Percentiles rank a stretch among this genome's conserved stretches.
Evolutionary conservation across 441 rosid species (phyloP).

Genomic region (Flueggea neowawraea): DNA sequence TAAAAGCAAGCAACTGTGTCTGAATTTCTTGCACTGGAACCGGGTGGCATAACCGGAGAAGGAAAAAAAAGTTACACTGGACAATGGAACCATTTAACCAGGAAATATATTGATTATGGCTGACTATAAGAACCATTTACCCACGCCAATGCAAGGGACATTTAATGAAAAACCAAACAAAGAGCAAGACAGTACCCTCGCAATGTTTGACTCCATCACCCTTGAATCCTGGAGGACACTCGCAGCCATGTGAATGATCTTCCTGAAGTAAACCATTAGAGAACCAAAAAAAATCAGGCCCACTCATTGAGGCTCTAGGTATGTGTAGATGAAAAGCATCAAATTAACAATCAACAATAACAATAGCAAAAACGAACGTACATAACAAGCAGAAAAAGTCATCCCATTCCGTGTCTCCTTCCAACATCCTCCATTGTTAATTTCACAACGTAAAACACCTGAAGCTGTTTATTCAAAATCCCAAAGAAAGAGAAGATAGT

Average conservation of each 20-base stretch:
- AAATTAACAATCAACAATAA: not conserved
- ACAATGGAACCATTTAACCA: too few species aligned
- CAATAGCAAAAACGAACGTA: slow-evolving; percentile 38
- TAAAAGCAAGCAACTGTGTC: too few species aligned
- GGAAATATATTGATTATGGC: too few species aligned
- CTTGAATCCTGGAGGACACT: slow-evolving; percentile 84
- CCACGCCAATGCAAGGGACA: too few species aligned
- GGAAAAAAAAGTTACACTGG: too few species aligned
- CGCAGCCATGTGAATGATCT: slow-evolving; percentile 63
- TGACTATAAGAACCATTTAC: too few species aligned
- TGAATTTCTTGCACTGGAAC: too few species aligned
- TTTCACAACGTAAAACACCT: slow-evolving; percentile 67
- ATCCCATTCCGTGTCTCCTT: slow-evolving; percentile 52
- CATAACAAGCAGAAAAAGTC: slow-evolving; percentile 77
- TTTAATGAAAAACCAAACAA: too few species aligned
- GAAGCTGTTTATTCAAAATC: slow-evolving; percentile 48
- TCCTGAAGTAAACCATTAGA: slow-evolving; percentile 33
- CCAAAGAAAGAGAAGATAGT: slow-evolving; percentile 9
- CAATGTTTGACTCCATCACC: slow-evolving; percentile 86
- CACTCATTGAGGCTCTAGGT: too few species aligned
- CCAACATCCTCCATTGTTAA: slow-evolving; percentile 97
- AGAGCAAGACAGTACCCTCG: slow-evolving; percentile 42
- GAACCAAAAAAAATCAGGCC: too few species aligned
- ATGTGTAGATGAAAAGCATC: not conserved
- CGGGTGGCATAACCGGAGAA: too few species aligned